Base-by-base conservation (phyloP, 805 yeast genomes). In the Candida fluviatilis region DNA sequence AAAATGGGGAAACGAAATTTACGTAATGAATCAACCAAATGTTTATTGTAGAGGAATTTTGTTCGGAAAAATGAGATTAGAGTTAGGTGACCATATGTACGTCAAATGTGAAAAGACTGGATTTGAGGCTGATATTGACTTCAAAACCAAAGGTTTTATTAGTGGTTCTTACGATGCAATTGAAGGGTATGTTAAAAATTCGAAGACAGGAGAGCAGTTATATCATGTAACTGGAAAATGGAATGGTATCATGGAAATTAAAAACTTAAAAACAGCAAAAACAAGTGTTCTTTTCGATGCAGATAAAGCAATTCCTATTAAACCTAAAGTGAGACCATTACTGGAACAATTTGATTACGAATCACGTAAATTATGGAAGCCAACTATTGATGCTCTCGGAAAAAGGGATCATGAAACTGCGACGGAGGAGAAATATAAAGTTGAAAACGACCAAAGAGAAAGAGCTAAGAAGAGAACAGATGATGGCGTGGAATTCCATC, bases 111-210 rank as follows among this genome's bases (percentile, higher is more conserved):
- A 77, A 4, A 60, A 68, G 8, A 68, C 71, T 14, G 79, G 76
- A 11, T 73, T 74, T 42, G 72, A 75, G 38, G 88, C 91, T 3
- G 91, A 84, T 56, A 83, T 93, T 36, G 98, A 93, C 48, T 93
- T 93, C 65, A 90, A 93, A 58, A 85, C 93, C 4, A 93, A 93
- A 61, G 99, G 99, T 1, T 85, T 89, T 56, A 85, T 93, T 31
- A 75, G 90, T 16, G 99, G 99, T 15, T 76, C 91, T 3, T 93
- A 91, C 60, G 95, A 93, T 58, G 85, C 85, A 5, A 85, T 93
- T 46, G 83, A 78, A 49, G 99, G 98, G 37, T 61, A 58, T 4
- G 71, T 90, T 37, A 78, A 74, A 53, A 48, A 51, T 12, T 19
- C 51, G 3, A 72, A 75, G 35, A 54, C 64, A 5, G 51, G 69